Evolutionary conservation across 352 stramenopile species (phyloP), one percentile per base, ranked within the genome.

Genomic region (Phytophthora pini): DNA sequence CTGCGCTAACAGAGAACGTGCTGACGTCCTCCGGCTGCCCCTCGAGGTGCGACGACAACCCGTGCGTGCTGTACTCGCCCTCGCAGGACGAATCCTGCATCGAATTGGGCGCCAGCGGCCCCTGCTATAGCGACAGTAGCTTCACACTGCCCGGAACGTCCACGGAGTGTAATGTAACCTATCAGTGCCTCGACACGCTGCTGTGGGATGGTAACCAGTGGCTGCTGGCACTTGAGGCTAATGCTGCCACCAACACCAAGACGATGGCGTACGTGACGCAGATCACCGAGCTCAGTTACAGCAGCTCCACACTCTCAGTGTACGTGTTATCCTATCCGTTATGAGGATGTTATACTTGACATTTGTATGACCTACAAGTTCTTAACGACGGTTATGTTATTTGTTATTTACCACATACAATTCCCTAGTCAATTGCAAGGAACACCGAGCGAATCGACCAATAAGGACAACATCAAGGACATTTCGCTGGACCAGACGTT

Each of bases 51-150:
- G 49, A 20, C 24, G 17, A 13, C 36, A 43, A 65, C 52, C 68
- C 76, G 17, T 89, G 80, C 56, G 78, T 89, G 32, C 60, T 87
- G 31, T 87, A 80, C 64, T 79, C 80, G 34, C 76, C 80, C 11
- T 68, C 71, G 2, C 77, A 81, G 43, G 29, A 73, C 17, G 29
- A 75, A 13, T 31, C 26, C 10, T 84, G 72, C 58, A 34, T 72
- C 13, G 52, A 74, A 26, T 24, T 73, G 32, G 63, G 65, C 20
- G 63, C 74, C 17, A 74, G 61, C 40, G 78, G 79, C 43, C 65
- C 68, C 0, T 82, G 76, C 58, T 74, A 74, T 65, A 58, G 41
- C 26, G 65, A 79, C 7, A 65, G 44, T 36, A 29, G 22, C 55
- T 82, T 74, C 29, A 67, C 61, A 24, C 27, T 76, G 10, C 56